Evolutionary conservation across 495 filamentous ascomycete genomes (phyloP).

Genomic region (Pseudomonodictys pantanalensis): DNA sequence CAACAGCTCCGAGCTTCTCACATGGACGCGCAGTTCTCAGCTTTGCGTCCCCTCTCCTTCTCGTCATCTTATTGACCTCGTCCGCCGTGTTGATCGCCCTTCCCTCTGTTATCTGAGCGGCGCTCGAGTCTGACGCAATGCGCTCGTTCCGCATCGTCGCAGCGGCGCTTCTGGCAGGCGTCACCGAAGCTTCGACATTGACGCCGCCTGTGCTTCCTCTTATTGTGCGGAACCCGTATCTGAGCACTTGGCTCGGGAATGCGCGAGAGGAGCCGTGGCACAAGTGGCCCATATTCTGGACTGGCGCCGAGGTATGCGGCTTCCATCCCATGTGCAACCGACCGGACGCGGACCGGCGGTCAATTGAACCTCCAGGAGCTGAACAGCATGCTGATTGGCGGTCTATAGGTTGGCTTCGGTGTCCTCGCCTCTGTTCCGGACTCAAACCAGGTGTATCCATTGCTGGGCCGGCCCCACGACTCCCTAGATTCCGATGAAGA

Average conservation of each 20-base stretch:
- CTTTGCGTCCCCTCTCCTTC: neutral
- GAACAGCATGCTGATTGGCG: neutral
- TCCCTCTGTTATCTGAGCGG: neutral
- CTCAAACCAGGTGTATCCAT: constrained; percentile 71
- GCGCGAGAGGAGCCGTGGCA: constrained; percentile 83
- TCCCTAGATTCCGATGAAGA: constrained; percentile 52
- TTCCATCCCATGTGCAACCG: constrained; percentile 11
- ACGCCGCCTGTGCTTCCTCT: constrained; percentile 84
- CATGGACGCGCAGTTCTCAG: constrained; percentile 5
- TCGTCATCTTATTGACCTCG: neutral
- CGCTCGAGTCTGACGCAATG: constrained; percentile 25
- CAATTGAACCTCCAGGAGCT: constrained; percentile 20
- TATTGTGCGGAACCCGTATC: constrained; percentile 86
- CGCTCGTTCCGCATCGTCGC: constrained; percentile 13
- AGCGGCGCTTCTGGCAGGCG: constrained; percentile 27
- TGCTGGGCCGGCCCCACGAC: constrained; percentile 85
- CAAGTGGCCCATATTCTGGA: constrained; percentile 94
- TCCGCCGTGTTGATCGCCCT: neutral
- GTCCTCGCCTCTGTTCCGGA: constrained; percentile 74
- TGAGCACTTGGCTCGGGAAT: constrained; percentile 81
- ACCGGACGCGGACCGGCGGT: neutral
- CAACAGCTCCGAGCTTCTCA: neutral
- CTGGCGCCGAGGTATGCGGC: constrained; percentile 62
- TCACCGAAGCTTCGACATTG: constrained; percentile 38
- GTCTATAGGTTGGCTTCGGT: constrained; percentile 67